Evolutionary conservation across 2,329 filamentous ascomycete genomes (phyloP).

Genomic region (Pestalotiopsis sp.): DNA sequence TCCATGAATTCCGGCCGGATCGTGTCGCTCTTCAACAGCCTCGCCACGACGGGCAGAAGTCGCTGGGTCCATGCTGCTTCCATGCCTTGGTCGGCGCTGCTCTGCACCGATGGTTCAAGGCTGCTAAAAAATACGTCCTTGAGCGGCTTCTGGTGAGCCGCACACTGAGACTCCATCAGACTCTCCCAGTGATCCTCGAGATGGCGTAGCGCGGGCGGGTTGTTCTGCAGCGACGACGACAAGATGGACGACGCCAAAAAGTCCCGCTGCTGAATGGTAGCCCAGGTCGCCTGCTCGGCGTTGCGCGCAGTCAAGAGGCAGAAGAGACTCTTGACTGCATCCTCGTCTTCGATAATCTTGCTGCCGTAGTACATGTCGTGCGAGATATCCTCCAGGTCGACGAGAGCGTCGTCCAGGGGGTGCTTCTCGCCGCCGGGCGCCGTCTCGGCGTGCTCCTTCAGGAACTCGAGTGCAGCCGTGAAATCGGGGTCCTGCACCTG

Average conservation of each 20-base stretch:
- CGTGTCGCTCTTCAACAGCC: constrained; percentile 54
- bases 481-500: constrained; percentile 42
- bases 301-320: constrained; percentile 51
- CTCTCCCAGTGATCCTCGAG: constrained; percentile 50
- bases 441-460: constrained; percentile 45
- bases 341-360: constrained; percentile 59
- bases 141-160: constrained; percentile 25
- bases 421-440: constrained; percentile 23
- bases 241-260: constrained; percentile 60
- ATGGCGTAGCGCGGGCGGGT: constrained; percentile 60
- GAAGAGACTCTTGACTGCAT: constrained; percentile 56
- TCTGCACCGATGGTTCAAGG: constrained; percentile 30
- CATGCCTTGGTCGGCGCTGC: constrained; percentile 14
- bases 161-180: constrained; percentile 42
- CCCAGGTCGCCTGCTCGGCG: constrained; percentile 21
- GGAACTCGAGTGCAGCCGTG: constrained; percentile 47
- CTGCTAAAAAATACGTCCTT: constrained; percentile 45
- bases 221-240: constrained; percentile 64
- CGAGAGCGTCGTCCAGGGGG: constrained; percentile 52
- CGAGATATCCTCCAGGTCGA: constrained; percentile 62
- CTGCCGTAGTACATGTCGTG: constrained; percentile 73
- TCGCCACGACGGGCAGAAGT: constrained; percentile 52
- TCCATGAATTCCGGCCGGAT: constrained; percentile 60
- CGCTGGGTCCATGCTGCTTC: constrained; percentile 28
- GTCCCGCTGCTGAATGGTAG: constrained; percentile 34